phyloP scores from a whole-genome alignment of 2,329 filamentous ascomycete species.

The Penicillium sp. region DNA sequence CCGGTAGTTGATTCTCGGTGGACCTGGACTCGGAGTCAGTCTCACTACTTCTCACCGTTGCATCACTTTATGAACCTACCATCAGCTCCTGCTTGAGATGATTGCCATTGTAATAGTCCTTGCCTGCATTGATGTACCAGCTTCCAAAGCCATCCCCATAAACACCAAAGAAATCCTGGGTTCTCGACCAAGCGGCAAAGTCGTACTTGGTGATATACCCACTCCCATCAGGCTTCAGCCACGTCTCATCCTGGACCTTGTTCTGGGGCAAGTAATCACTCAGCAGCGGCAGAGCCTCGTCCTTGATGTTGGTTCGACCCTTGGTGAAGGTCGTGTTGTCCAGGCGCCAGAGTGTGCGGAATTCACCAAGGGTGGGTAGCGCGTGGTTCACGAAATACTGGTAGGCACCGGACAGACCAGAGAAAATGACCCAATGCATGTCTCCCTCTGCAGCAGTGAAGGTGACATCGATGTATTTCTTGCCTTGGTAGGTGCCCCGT shows the following conservation, averaged over 20 bases:
- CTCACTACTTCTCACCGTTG: background rate
- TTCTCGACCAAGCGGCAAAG: conserved; percentile 44
- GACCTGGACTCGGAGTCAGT: background rate
- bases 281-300: conserved; percentile 49
- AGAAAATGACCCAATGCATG: conserved; percentile 56
- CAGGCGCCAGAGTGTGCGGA: conserved; percentile 54
- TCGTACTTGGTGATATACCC: conserved; percentile 57
- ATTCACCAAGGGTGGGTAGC: conserved; percentile 52
- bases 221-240: conserved; percentile 49
- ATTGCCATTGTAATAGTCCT: conserved; percentile 56
- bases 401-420: conserved; percentile 54
- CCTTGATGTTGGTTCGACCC: conserved; percentile 49
- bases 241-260: conserved; percentile 58
- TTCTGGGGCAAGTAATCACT: conserved; percentile 47
- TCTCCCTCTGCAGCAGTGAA: conserved; percentile 52
- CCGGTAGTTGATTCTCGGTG: conserved; percentile 55
- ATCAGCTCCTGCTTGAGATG: conserved; percentile 57
- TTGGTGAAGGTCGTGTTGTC: conserved; percentile 52
- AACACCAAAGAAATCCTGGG: conserved; percentile 52
- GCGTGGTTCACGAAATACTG: conserved; percentile 57
- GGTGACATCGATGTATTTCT: conserved; percentile 49
- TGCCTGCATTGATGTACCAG: conserved; percentile 55
- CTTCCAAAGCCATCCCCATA: conserved; percentile 53
- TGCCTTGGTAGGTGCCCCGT: conserved; percentile 33
- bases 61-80: conserved; percentile 28